These are phyloP conservation scores for Aspergillus sp. DNA, from an alignment of 2,329 filamentous ascomycete species.

Conservation along the genomic window DNA sequence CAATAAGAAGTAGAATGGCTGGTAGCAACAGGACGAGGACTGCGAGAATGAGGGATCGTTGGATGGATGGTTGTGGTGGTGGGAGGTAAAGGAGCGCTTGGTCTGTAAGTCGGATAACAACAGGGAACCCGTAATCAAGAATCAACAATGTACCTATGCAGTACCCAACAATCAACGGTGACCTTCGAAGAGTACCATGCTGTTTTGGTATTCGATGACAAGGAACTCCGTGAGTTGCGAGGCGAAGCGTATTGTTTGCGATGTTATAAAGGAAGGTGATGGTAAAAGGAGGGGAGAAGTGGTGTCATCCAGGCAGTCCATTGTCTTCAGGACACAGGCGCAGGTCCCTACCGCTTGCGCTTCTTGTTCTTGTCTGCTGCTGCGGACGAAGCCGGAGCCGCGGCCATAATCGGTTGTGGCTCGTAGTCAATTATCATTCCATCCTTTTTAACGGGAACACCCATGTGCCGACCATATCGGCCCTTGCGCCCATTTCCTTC, in stretches of 20 bases:
- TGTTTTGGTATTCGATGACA: no score
- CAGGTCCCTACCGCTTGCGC: conserved; percentile 53
- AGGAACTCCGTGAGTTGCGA: no score
- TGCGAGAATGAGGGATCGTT: conserved; percentile 9
- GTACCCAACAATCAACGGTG: no score
- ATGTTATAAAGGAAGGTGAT: not conserved
- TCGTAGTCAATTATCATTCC: conserved; percentile 32
- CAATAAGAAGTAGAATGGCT: conserved; percentile 11
- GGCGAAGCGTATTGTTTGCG: not conserved
- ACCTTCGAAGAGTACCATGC: no score
- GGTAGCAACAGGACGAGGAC: conserved; percentile 9
- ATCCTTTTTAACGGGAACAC: conserved; percentile 60
- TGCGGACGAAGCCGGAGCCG: conserved; percentile 23
- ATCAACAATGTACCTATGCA: no score
- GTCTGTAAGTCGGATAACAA: no score
- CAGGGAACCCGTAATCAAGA: no score
- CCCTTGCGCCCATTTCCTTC: conserved; percentile 97
- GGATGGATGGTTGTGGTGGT: not conserved
- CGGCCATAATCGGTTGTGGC: conserved; percentile 29
- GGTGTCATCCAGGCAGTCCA: not conserved
- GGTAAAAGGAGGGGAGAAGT: not conserved
- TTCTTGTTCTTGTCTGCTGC: conserved; percentile 62
- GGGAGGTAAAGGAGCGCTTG: not conserved
- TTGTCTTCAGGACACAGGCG: not conserved
- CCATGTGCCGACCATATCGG: conserved; percentile 72